phyloP scores from a whole-genome alignment of 2,329 filamentous ascomycete genomes.

The Epichloe typhina region DNA sequence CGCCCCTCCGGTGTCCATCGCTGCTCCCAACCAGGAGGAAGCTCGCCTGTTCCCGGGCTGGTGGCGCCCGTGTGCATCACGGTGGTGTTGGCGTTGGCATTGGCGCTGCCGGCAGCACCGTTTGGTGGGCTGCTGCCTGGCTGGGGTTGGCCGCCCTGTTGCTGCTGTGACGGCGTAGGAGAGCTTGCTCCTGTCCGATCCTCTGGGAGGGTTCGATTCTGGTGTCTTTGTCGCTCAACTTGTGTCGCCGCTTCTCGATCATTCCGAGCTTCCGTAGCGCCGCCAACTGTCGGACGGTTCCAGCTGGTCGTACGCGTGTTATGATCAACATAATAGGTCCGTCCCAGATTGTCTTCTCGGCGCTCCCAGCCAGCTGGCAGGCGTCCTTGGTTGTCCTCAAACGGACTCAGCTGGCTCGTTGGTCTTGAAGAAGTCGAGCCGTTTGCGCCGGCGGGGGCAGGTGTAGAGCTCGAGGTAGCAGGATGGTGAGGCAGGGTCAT shows the following conservation, averaged over 20 bases:
- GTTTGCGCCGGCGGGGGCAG: conserved; percentile 15
- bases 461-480: conserved; percentile 31
- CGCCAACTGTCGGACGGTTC: conserved; percentile 75
- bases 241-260: conserved; percentile 85
- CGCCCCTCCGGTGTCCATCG: conserved; percentile 89
- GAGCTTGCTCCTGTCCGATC: conserved; percentile 90
- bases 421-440: conserved; percentile 19
- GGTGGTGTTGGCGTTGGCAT: conserved; percentile 42
- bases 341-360: conserved; percentile 83
- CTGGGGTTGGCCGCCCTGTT: conserved; percentile 29
- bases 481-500: conserved; percentile 32
- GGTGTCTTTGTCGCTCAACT: conserved; percentile 82
- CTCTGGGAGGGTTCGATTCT: conserved; percentile 90
- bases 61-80: conserved; percentile 93
- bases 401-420: conserved; percentile 58
- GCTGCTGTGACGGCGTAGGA: conserved; percentile 54
- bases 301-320: conserved; percentile 95
- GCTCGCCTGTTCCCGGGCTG: conserved; percentile 84
- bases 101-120: conserved; percentile 17
- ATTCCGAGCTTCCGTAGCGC: conserved; percentile 54
- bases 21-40: conserved; percentile 94
- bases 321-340: conserved; percentile 97
- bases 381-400: conserved; percentile 90
- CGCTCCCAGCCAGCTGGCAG: conserved; percentile 92
- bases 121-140: conserved; percentile 16